phyloP scores from a whole-genome alignment of 176 grass and related monocot genomes.

The Musa beccarii region DNA sequence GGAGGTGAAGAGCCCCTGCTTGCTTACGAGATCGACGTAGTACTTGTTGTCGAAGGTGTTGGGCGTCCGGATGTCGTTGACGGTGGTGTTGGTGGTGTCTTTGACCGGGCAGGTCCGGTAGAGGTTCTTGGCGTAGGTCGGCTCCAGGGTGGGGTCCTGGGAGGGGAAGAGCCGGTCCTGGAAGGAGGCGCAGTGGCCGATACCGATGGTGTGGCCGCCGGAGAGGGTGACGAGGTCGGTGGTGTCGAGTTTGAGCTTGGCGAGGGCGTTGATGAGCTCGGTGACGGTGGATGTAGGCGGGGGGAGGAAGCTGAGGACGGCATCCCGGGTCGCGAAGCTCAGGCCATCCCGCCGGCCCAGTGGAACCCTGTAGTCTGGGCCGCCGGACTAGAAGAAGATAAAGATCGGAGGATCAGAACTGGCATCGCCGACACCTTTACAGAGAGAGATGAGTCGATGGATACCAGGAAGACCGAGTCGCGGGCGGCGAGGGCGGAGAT shows the following conservation, averaged over 20 bases:
- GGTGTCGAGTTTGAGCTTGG: conserved; percentile 26
- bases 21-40: conserved; percentile 29
- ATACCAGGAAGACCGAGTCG: conserved; percentile 25
- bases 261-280: conserved; percentile 20
- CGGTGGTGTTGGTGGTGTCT: conserved; percentile 6
- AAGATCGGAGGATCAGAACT: too few species aligned
- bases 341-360: conserved; percentile 40
- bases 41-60: conserved; percentile 36
- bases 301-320: conserved; percentile 23
- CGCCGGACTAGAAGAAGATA: conserved; percentile 22
- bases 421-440: too few species aligned
- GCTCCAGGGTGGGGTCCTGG: conserved; percentile 24
- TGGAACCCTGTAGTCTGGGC: conserved; percentile 35
- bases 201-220: conserved; percentile 13
- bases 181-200: conserved; percentile 12
- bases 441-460: not conserved
- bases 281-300: not conserved
- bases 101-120: conserved; percentile 28
- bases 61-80: conserved; percentile 7
- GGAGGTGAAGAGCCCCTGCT: conserved; percentile 32
- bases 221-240: conserved; percentile 20
- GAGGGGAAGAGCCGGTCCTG: not conserved
- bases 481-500: conserved; percentile 34
- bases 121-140: conserved; percentile 19
- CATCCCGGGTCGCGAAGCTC: conserved; percentile 3